Percentiles rank a stretch among this genome's conserved stretches.
phyloP scores from a whole-genome alignment of 78 protist species.

The Mastigamoeba balamuthi region DNA sequence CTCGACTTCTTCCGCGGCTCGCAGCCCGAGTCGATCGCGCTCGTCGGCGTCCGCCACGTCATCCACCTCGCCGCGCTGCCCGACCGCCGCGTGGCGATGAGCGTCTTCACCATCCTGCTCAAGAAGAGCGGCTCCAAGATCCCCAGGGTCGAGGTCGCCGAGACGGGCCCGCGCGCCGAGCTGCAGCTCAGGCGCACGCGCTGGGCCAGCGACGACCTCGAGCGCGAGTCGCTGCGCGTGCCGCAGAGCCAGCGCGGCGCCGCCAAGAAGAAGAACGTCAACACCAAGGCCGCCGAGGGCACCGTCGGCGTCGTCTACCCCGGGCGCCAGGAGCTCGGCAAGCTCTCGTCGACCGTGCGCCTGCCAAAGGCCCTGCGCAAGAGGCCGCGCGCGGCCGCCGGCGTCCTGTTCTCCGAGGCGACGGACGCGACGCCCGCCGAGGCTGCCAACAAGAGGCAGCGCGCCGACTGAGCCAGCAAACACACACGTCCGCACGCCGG shows the following conservation, averaged over 20 bases:
- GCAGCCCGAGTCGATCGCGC: slow-evolving; percentile 17
- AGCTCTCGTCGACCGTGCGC: no score
- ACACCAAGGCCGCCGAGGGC: neutral
- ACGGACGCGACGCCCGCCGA: no score
- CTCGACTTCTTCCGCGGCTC: slow-evolving; percentile 77
- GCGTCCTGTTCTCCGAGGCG: no score
- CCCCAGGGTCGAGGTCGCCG: slow-evolving; percentile 57
- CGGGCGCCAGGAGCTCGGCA: neutral
- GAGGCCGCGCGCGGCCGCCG: no score
- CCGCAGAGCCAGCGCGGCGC: slow-evolving; percentile 1
- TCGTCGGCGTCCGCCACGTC: slow-evolving; percentile 74
- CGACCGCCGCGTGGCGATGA: slow-evolving; percentile 25
- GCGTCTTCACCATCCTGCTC: slow-evolving; percentile 31
- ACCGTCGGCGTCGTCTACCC: neutral
- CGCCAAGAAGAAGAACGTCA: neutral
- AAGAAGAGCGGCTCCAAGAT: slow-evolving; percentile 57
- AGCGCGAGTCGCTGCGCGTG: slow-evolving; percentile 1
- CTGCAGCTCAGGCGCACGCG: slow-evolving; percentile 35
- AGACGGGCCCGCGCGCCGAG: slow-evolving; percentile 66
- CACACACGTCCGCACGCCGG: no score
- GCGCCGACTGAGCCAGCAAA: no score
- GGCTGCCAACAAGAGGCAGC: no score
- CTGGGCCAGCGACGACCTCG: slow-evolving; percentile 22
- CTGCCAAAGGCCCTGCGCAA: no score
- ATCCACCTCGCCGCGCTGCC: slow-evolving; percentile 29